Evolutionary conservation across 176 grass and related monocot species (phyloP).

Genomic region (Avena eriantha): DNA sequence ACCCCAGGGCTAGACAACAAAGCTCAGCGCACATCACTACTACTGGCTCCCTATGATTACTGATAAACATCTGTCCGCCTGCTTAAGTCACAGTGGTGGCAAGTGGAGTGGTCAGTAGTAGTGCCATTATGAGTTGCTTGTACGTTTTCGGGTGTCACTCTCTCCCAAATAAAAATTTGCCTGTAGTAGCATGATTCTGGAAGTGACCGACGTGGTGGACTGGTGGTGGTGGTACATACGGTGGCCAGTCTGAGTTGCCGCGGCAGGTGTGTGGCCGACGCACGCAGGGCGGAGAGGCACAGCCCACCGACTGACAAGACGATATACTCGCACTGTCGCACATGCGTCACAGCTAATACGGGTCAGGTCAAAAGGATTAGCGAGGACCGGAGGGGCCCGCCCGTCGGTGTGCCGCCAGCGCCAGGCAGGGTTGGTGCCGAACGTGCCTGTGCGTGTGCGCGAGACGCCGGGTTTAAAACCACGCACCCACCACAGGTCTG

Average conservation of each 20-base stretch:
- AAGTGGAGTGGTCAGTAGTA: background rate
- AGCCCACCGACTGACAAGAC: constrained; percentile 31
- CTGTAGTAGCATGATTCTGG: background rate
- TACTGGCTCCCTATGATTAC: too few relatives aligned
- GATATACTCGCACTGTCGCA: background rate
- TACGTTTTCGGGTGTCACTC: background rate
- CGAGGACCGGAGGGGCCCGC: constrained; percentile 30
- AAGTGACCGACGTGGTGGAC: background rate
- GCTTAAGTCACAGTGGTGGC: background rate
- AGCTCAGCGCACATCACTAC: background rate
- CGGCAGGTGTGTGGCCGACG: background rate
- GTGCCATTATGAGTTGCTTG: background rate
- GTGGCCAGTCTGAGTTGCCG: background rate
- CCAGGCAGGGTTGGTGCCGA: constrained; percentile 20
- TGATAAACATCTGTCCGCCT: constrained; percentile 10
- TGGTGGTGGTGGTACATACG: background rate
- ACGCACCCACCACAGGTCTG: constrained; percentile 35
- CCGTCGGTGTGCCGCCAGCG: constrained; percentile 43
- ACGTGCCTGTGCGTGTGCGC: background rate
- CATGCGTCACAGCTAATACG: constrained; percentile 50
- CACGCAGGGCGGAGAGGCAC: background rate
- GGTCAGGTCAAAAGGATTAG: constrained; percentile 23
- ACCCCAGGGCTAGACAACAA: constrained; percentile 17
- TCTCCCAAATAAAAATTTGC: background rate
- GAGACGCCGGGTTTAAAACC: constrained; percentile 32